Percentiles rank a stretch among this genome's conserved stretches.
Evolutionary conservation across 805 yeast genomes (phyloP).

Genomic region (Metschnikowia anglica): DNA sequence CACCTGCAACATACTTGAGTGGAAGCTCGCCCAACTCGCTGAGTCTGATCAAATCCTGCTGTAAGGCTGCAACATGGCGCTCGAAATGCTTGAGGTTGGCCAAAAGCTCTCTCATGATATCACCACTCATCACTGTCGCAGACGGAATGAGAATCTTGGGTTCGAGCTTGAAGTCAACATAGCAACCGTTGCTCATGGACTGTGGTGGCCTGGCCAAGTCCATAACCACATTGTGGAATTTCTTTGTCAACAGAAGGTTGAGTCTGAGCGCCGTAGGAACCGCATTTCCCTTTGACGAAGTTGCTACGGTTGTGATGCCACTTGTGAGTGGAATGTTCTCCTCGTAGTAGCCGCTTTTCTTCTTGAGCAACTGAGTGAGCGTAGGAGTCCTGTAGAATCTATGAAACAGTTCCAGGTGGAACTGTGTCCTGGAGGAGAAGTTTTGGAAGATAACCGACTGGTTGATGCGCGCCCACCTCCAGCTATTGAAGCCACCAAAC

Average conservation of each 20-base stretch:
- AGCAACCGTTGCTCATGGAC: constrained; percentile 25
- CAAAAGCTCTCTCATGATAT: constrained; percentile 26
- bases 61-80: constrained; percentile 41
- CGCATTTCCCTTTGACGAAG: constrained; percentile 1
- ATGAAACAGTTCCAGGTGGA: constrained; percentile 19
- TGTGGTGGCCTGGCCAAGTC: constrained; percentile 14
- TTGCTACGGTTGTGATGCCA: neutral
- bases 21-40: constrained; percentile 69
- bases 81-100: constrained; percentile 30
- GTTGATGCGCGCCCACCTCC: constrained; percentile 21
- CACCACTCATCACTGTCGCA: constrained; percentile 33
- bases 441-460: constrained; percentile 16
- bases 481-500: constrained; percentile 9
- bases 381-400: constrained; percentile 17
- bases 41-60: constrained; percentile 43
- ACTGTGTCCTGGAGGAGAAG: constrained; percentile 19
- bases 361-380: constrained; percentile 18
- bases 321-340: constrained; percentile 5
- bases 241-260: constrained; percentile 30
- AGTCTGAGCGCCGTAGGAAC: constrained; percentile 23
- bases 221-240: constrained; percentile 20
- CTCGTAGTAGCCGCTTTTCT: constrained; percentile 6
- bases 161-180: constrained; percentile 35
- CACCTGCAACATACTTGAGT: constrained; percentile 44
- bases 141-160: constrained; percentile 31